Conservation (phyloP, 208 protist species). For the Acanthamoeba royreba region DNA sequence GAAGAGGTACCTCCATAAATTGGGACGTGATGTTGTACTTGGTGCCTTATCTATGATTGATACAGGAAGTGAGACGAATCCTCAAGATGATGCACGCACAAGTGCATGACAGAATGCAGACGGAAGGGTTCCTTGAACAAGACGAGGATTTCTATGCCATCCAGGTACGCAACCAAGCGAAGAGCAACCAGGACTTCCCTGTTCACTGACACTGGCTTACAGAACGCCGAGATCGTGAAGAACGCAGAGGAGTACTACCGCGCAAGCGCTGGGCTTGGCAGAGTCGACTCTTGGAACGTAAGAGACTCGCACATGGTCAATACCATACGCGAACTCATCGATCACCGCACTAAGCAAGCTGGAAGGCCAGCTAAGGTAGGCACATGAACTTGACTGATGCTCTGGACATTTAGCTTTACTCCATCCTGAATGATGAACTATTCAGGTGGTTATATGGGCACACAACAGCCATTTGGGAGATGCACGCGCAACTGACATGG, state of each 20-base stretch:
- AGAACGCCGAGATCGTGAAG: constrained; percentile 35
- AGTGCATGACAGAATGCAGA: not conserved
- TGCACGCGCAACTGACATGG: constrained; percentile 5
- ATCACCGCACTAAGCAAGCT: not conserved
- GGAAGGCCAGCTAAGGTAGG: not conserved
- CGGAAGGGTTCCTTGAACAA: not conserved
- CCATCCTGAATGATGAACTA: too few relatives aligned
- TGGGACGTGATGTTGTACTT: not conserved
- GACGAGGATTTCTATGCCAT: constrained; percentile 19
- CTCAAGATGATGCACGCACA: not conserved
- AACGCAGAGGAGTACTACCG: constrained; percentile 39
- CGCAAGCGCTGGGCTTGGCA: not conserved
- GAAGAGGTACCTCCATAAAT: not conserved
- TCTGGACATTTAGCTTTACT: too few relatives aligned
- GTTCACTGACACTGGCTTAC: not conserved
- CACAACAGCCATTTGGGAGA: constrained; percentile 59
- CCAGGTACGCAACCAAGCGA: not conserved
- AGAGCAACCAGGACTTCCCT: not conserved
- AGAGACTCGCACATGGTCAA: constrained; percentile 42
- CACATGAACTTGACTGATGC: not conserved
- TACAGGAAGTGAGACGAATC: not conserved
- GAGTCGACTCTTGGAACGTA: constrained; percentile 40
- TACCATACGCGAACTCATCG: not conserved
- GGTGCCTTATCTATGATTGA: not conserved
- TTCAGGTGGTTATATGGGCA: constrained; percentile 47